A percentile compares a stretch with the other conserved stretches of the same genome.
These are phyloP conservation scores for Tylopilus rubrobrunneus DNA, from an alignment of 768 basidiomycete genomes.

Conservation along the genomic window DNA sequence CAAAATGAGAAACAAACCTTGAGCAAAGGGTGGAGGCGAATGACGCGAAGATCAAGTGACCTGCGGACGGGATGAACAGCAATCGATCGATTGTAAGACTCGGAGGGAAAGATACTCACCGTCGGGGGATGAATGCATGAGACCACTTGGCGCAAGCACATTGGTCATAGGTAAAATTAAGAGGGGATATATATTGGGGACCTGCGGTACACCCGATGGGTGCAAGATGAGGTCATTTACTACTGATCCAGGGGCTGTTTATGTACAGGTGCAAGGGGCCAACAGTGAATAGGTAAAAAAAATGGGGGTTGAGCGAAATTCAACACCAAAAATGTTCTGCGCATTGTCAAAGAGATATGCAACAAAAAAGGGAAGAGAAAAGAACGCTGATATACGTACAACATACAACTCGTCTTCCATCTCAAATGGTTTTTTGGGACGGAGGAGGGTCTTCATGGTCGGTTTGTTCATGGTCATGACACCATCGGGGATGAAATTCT, in stretches of 20 bases:
- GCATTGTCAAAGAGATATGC: neutral
- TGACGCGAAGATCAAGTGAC: constrained; percentile 73
- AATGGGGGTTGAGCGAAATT: no score
- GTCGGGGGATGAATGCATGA: constrained; percentile 77
- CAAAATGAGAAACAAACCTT: constrained; percentile 45
- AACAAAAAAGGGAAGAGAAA: neutral
- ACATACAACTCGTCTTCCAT: constrained; percentile 22
- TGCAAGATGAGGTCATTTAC: no score
- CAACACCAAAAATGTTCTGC: no score
- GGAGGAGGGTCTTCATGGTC: neutral
- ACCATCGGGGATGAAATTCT: constrained; percentile 5
- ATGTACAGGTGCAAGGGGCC: no score
- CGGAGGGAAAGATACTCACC: constrained; percentile 40
- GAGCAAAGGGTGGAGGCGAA: constrained; percentile 79
- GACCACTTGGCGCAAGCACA: constrained; percentile 62
- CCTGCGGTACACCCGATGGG: no score
- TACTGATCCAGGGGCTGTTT: no score
- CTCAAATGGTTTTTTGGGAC: neutral
- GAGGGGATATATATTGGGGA: no score
- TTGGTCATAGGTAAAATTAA: no score
- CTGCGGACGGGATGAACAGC: constrained; percentile 28
- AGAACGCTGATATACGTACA: constrained; percentile 12
- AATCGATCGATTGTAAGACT: neutral
- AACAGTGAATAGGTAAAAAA: no score
- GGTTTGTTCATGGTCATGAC: constrained; percentile 10